Conservation (phyloP, 495 filamentous ascomycete genomes). For the Talaromyces trachyspermus region DNA sequence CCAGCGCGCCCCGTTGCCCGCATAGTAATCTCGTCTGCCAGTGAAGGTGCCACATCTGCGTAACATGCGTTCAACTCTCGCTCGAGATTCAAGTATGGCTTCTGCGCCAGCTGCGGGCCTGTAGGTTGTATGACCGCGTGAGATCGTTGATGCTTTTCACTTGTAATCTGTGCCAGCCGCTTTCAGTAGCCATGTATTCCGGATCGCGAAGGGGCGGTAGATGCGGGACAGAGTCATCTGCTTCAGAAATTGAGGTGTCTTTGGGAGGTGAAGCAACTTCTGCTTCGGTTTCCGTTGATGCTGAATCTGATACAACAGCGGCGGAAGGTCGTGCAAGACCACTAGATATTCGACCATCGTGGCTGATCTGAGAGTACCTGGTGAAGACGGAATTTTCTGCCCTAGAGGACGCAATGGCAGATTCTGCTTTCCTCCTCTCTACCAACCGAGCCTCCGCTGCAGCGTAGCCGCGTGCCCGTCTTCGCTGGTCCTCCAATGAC, state of each 20-base stretch:
- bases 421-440: slow-evolving; percentile 37
- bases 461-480: slow-evolving; percentile 64
- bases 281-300: slow-evolving; percentile 4
- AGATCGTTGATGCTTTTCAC: slow-evolving; percentile 73
- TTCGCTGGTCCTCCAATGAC: slow-evolving; percentile 67
- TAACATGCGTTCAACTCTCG: slow-evolving; percentile 77
- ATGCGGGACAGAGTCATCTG: slow-evolving; percentile 23
- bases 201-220: slow-evolving; percentile 37
- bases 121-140: slow-evolving; percentile 86
- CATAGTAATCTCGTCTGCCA: slow-evolving; percentile 64
- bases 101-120: slow-evolving; percentile 90
- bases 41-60: slow-evolving; percentile 71
- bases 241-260: not conserved
- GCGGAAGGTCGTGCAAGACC: slow-evolving; percentile 3
- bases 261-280: slow-evolving; percentile 5
- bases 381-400: slow-evolving; percentile 7
- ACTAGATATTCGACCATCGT: slow-evolving; percentile 17
- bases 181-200: slow-evolving; percentile 56
- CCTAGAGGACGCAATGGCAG: slow-evolving; percentile 22
- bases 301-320: slow-evolving; percentile 10
- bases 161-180: slow-evolving; percentile 68
- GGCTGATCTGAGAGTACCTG: slow-evolving; percentile 14
- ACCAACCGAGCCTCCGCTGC: slow-evolving; percentile 55
- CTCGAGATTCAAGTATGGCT: slow-evolving; percentile 81
- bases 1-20: slow-evolving; percentile 54